Evolutionary conservation across 177 flowering plant genomes (phyloP).

Genomic region (Tripterygium wilfordii): DNA sequence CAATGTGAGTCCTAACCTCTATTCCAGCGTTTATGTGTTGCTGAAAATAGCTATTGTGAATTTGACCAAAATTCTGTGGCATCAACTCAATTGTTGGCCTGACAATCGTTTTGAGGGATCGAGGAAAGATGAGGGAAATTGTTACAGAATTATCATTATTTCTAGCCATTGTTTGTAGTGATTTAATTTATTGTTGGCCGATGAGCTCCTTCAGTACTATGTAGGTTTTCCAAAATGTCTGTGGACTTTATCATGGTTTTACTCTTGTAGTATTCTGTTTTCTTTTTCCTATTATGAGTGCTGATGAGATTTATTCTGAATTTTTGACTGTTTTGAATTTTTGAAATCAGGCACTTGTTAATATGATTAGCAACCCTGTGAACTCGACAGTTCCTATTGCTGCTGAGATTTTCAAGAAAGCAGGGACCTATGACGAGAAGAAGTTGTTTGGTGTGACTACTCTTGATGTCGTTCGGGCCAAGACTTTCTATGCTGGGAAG

Average conservation of each 20-base stretch:
- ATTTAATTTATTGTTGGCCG: too few relatives aligned
- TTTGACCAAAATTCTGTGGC: too few relatives aligned
- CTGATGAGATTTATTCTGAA: background rate
- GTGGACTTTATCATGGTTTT: too few relatives aligned
- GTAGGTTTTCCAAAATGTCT: too few relatives aligned
- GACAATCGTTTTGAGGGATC: too few relatives aligned
- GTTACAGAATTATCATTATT: too few relatives aligned
- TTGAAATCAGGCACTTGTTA: slow-evolving; percentile 56
- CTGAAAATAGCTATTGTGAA: background rate
- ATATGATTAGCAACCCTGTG: slow-evolving; percentile 96
- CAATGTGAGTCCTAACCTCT: slow-evolving; percentile 20
- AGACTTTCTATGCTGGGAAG: slow-evolving; percentile 90
- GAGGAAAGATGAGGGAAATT: too few relatives aligned
- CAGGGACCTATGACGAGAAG: slow-evolving; percentile 75
- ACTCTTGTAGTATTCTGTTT: too few relatives aligned
- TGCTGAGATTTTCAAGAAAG: slow-evolving; percentile 88
- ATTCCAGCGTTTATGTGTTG: background rate
- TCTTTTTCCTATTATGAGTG: too few relatives aligned
- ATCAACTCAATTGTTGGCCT: too few relatives aligned
- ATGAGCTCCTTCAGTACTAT: too few relatives aligned
- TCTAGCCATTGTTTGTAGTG: too few relatives aligned
- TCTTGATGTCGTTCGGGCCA: slow-evolving; percentile 91
- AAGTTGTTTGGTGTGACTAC: slow-evolving; percentile 91
- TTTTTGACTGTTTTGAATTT: background rate
- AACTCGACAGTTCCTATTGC: slow-evolving; percentile 97